Evolutionary conservation across 2,329 filamentous ascomycete genomes (phyloP), one percentile per base, ranked within the genome.

Genomic region (Coccinonectria pachysandricola): DNA sequence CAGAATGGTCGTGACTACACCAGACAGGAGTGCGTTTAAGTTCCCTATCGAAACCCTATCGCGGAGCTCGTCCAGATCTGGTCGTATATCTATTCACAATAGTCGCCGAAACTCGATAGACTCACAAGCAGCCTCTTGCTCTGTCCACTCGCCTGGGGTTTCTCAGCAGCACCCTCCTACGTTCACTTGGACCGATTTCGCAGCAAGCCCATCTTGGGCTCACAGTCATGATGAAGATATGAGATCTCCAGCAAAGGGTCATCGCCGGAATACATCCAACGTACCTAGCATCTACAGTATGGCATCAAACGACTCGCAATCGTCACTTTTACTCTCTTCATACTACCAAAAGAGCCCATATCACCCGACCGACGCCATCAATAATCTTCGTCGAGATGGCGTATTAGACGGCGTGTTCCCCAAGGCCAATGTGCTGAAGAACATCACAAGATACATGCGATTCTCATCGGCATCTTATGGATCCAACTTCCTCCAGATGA

Each of bases 381-480:
- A 59, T 21, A 60, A 53, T 1, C 53, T 75, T 3, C 56, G 65
- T 2, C 55, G 54, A 15, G 68, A 67, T 2, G 73, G 74, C 1
- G 60, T 57, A 23, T 59, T 76, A 2, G 62, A 68, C 17, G 71
- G 70, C 1, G 62, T 71, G 24, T 79, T 78, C 26, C 75, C 75
- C 0, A 51, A 59, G 4, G 64, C 63, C 16, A 74, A 76, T 37
- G 56, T 79, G 6, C 55, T 78, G 7, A 60, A 64, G 16, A 79
- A 77, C 41, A 70, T 79, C 13, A 68, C 67, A 3, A 61, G 75
- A 18, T 79, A 77, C 35, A 75, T 79, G 57, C 64, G 71, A 3
- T 79, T 76, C 41, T 73, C 75, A 2, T 78, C 75, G 2, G 75
- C 75, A 1, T 71, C 72, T 0, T 79, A 80, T 30, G 75, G 75